phyloP scores from a whole-genome alignment of 495 filamentous ascomycete species.

The Hyaloscypha hepaticicola region DNA sequence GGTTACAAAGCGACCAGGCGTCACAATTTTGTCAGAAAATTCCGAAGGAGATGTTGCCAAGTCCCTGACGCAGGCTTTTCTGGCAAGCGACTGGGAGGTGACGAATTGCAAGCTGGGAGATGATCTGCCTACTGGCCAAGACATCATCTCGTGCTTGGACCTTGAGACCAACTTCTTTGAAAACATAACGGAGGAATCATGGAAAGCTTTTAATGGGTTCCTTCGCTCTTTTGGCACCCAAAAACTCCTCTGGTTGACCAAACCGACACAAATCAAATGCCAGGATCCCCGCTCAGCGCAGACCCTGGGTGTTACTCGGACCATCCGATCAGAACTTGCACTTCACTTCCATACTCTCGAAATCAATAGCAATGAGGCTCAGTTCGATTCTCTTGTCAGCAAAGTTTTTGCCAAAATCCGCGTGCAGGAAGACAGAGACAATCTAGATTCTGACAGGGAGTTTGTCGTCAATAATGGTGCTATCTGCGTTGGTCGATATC shows the following conservation, averaged over 20 bases:
- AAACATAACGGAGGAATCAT: conserved; percentile 20
- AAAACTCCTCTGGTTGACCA: conserved; percentile 45
- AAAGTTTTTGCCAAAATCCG: conserved; percentile 15
- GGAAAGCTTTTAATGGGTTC: conserved; percentile 29
- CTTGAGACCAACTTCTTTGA: conserved; percentile 33
- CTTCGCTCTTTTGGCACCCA: background rate
- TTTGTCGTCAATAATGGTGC: conserved; percentile 6
- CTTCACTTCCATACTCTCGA: conserved; percentile 44
- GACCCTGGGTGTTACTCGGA: conserved; percentile 42
- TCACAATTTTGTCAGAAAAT: background rate
- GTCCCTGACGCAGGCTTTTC: background rate
- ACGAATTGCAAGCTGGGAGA: conserved; percentile 23
- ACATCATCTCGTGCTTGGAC: conserved; percentile 41
- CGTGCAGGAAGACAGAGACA: background rate
- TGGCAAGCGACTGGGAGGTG: background rate
- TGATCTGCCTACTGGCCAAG: conserved; percentile 18
- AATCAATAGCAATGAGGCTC: conserved; percentile 32
- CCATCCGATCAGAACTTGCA: conserved; percentile 40
- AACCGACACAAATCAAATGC: conserved; percentile 35
- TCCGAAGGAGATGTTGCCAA: background rate
- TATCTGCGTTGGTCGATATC: conserved; percentile 12
- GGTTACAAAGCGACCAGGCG: background rate
- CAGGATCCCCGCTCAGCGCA: conserved; percentile 39
- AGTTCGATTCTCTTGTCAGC: background rate
- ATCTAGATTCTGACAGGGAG: conserved; percentile 17